Evolutionary conservation across 2,329 filamentous ascomycete species (phyloP).

Genomic region (Xylariaceae sp.): DNA sequence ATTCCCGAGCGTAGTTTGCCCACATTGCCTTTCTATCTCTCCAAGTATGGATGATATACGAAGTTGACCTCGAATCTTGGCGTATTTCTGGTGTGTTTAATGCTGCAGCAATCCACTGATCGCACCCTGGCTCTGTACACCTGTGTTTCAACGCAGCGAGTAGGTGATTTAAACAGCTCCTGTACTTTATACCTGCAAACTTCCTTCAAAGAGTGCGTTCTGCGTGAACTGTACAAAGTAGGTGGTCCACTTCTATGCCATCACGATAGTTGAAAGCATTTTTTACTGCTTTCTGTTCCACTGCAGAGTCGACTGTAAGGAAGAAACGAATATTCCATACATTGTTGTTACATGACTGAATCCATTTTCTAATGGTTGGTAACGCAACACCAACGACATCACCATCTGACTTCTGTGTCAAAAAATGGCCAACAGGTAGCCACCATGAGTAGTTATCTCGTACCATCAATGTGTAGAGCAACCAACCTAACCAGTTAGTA

Average conservation of each 20-base stretch:
- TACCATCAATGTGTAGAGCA: background rate
- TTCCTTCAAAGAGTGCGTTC: background rate
- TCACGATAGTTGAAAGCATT: background rate
- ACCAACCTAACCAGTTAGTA: background rate
- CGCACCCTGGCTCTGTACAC: background rate
- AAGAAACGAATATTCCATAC: background rate
- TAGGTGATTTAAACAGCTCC: background rate
- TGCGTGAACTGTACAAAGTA: background rate
- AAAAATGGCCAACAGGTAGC: background rate
- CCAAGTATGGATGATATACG: background rate
- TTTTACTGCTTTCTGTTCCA: background rate
- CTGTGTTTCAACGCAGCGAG: background rate
- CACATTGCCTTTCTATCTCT: background rate
- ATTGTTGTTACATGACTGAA: background rate
- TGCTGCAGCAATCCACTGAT: background rate
- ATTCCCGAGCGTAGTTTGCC: background rate
- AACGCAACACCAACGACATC: background rate
- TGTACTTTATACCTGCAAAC: background rate
- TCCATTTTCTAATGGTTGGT: background rate
- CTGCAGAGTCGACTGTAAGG: background rate
- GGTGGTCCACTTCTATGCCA: background rate
- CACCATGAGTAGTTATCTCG: background rate
- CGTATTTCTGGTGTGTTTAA: background rate
- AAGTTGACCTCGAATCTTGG: background rate
- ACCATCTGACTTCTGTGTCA: background rate